These are phyloP conservation scores for Nannochloropsis salina DNA, from an alignment of 108 stramenopile genomes.

Conservation along the genomic window DNA sequence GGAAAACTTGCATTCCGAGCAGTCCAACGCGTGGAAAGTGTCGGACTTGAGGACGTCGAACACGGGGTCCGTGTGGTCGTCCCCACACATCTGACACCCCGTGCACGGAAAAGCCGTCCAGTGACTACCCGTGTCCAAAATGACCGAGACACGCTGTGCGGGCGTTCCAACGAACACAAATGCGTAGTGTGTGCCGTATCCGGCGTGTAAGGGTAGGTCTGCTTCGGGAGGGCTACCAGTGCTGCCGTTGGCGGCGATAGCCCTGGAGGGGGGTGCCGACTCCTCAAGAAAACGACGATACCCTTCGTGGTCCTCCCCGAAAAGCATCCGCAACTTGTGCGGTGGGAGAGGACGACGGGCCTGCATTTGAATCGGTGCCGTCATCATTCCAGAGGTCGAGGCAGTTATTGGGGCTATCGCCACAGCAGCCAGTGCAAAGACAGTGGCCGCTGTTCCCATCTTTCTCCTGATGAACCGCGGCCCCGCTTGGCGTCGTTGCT, in stretches of 20 bases:
- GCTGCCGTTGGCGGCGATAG: background rate
- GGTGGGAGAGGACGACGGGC: background rate
- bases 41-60: conserved; percentile 54
- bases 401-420: background rate
- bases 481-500: background rate
- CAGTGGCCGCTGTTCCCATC: background rate
- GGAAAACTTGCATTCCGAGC: conserved; percentile 49
- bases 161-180: conserved; percentile 82
- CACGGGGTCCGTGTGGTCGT: conserved; percentile 78
- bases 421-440: background rate
- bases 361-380: background rate
- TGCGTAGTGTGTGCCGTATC: conserved; percentile 79
- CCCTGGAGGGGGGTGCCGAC: background rate
- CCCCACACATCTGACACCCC: conserved; percentile 70
- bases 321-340: conserved; percentile 9
- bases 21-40: conserved; percentile 36
- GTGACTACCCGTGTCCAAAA: conserved; percentile 87
- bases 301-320: conserved; percentile 8
- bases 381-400: background rate
- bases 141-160: conserved; percentile 80
- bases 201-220: conserved; percentile 46
- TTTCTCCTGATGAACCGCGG: background rate
- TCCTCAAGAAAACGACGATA: conserved; percentile 5
- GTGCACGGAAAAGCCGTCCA: conserved; percentile 81
- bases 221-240: background rate